Evolutionary conservation across 2,329 filamentous ascomycete genomes (phyloP).

Genomic region (Pleoardoris graminearum): DNA sequence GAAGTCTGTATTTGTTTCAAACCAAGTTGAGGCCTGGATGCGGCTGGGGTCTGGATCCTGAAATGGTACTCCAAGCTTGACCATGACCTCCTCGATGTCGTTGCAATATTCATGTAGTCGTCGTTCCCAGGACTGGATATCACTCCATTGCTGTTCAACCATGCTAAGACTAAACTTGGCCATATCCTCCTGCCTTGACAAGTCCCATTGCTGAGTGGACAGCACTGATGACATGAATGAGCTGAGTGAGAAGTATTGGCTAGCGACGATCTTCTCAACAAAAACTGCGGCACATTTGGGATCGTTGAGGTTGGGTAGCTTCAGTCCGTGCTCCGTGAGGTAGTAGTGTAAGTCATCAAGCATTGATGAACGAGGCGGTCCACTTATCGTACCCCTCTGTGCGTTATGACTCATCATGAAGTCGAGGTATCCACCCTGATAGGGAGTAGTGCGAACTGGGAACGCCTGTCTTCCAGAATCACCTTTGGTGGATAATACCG

Average conservation of each 20-base stretch:
- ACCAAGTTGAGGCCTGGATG: background rate
- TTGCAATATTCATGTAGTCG: conserved; percentile 22
- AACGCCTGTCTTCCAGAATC: conserved; percentile 7
- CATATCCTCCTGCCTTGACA: background rate
- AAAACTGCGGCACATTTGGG: conserved; percentile 22
- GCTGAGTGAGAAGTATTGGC: background rate
- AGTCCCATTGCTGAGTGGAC: conserved; percentile 5
- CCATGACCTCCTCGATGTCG: conserved; percentile 3
- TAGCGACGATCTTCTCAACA: background rate
- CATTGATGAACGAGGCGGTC: conserved; percentile 29
- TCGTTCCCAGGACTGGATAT: conserved; percentile 19
- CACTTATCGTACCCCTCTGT: background rate
- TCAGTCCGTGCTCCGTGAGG: conserved; percentile 23
- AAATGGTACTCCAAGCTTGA: background rate
- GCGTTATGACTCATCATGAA: conserved; percentile 23
- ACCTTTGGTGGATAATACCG: conserved; percentile 13
- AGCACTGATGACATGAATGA: background rate
- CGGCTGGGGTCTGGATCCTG: background rate
- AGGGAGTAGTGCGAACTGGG: conserved; percentile 22
- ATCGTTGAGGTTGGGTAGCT: conserved; percentile 23
- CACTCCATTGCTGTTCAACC: conserved; percentile 19
- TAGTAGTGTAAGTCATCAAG: conserved; percentile 34
- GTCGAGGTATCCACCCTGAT: conserved; percentile 37
- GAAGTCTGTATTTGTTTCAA: background rate
- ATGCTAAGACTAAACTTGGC: background rate